These are phyloP conservation scores for Aspergillus neoniger DNA, from an alignment of 2,329 filamentous ascomycete genomes.

Conservation along the genomic window DNA sequence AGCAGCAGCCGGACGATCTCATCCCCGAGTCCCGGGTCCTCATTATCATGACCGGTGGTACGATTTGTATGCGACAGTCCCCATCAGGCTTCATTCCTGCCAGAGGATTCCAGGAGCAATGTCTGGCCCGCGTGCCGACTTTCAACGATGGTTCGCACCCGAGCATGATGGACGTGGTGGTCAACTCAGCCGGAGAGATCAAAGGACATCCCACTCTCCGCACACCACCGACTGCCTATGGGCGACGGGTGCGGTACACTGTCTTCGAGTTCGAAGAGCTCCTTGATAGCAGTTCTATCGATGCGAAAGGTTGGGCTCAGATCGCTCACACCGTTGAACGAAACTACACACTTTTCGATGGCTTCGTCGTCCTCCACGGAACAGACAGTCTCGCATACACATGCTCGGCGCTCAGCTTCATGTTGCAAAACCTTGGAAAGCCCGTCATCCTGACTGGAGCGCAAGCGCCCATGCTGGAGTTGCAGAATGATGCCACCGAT, in stretches of 20 bases:
- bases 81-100: slow-evolving; percentile 78
- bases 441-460: slow-evolving; percentile 84
- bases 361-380: slow-evolving; percentile 87
- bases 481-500: slow-evolving; percentile 88
- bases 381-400: slow-evolving; percentile 90
- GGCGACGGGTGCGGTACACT: slow-evolving; percentile 77
- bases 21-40: slow-evolving; percentile 76
- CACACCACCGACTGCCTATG: slow-evolving; percentile 78
- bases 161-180: slow-evolving; percentile 57
- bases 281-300: slow-evolving; percentile 87
- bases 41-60: slow-evolving; percentile 80
- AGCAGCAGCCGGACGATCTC: slow-evolving; percentile 25
- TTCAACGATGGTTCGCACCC: slow-evolving; percentile 77
- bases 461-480: slow-evolving; percentile 82
- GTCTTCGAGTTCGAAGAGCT: slow-evolving; percentile 82
- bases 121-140: slow-evolving; percentile 76
- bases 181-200: slow-evolving; percentile 50
- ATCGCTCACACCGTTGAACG: slow-evolving; percentile 77
- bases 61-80: slow-evolving; percentile 88
- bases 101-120: slow-evolving; percentile 75
- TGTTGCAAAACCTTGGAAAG: slow-evolving; percentile 88
- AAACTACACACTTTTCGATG: slow-evolving; percentile 87
- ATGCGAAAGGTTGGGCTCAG: slow-evolving; percentile 80
- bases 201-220: slow-evolving; percentile 68
- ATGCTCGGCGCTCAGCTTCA: slow-evolving; percentile 86